Conservation (phyloP, 306 rosid species). For the Prunus campanulata region DNA sequence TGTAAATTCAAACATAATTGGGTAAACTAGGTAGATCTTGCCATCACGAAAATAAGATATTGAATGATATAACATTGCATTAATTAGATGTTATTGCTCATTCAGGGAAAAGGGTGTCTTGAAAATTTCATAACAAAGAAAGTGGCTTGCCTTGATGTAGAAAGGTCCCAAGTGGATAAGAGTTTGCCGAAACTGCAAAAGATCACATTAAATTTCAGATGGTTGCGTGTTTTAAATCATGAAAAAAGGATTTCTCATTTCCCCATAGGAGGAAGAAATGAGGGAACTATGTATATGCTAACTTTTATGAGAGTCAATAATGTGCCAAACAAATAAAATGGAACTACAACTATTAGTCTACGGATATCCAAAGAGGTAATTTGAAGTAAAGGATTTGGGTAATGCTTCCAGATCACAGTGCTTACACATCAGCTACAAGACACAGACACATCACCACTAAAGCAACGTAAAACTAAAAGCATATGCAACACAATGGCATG, state of each 20-base stretch:
- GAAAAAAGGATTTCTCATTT: background rate
- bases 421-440: background rate
- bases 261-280: background rate
- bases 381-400: background rate
- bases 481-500: background rate
- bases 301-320: background rate
- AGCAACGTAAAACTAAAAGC: background rate
- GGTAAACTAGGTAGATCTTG: conserved; percentile 7
- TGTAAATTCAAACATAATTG: conserved; percentile 44
- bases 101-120: background rate
- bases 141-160: conserved; percentile 84
- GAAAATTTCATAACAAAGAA: conserved; percentile 16
- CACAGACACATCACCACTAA: background rate
- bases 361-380: background rate
- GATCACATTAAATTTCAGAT: conserved; percentile 28
- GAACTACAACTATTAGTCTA: background rate
- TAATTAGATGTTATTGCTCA: background rate
- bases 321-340: background rate
- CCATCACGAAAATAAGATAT: background rate
- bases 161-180: conserved; percentile 93
- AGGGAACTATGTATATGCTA: background rate
- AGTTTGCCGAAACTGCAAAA: conserved; percentile 95
- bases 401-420: background rate
- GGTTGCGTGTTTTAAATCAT: conserved; percentile 20
- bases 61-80: background rate